Conservation (phyloP, 371 early-diverging fungal genomes). For the Phascolomyces articulosus region DNA sequence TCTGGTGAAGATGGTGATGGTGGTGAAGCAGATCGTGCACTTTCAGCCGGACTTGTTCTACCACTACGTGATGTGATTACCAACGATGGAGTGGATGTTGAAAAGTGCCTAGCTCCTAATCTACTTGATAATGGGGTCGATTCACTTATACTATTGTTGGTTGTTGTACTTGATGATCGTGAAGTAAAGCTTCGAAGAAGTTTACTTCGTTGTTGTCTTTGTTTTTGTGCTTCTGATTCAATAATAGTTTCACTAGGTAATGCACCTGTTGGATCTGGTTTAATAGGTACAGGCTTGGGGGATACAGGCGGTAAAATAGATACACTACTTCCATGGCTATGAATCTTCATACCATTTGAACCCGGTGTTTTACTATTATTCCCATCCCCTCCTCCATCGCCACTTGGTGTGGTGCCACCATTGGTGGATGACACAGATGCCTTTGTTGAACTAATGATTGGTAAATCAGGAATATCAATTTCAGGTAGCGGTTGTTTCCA, state of each 20-base stretch:
- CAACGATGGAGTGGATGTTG: slow-evolving; percentile 5
- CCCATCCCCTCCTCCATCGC: no score
- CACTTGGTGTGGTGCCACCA: no score
- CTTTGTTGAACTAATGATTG: no score
- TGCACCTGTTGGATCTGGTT: slow-evolving; percentile 35
- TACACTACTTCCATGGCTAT: not conserved
- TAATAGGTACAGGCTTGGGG: slow-evolving; percentile 43
- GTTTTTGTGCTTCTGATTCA: slow-evolving; percentile 19
- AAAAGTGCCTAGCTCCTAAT: not conserved
- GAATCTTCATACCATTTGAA: no score
- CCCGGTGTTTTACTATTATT: no score
- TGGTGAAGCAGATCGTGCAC: not conserved
- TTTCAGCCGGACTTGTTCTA: slow-evolving; percentile 8
- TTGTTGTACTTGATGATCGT: slow-evolving; percentile 14
- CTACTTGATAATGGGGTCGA: not conserved
- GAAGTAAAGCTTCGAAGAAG: slow-evolving; percentile 47
- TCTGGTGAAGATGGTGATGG: not conserved
- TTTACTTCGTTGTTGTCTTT: slow-evolving; percentile 22
- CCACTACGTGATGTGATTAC: not conserved
- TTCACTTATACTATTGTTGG: slow-evolving; percentile 4
- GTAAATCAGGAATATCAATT: slow-evolving; percentile 56
- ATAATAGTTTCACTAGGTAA: slow-evolving; percentile 26
- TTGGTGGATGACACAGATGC: no score
- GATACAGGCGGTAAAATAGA: slow-evolving; percentile 14
- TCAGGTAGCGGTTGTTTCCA: slow-evolving; percentile 72